Evolutionary conservation across 257 asterid species (phyloP).

Genomic region (Gentiana dahurica): DNA sequence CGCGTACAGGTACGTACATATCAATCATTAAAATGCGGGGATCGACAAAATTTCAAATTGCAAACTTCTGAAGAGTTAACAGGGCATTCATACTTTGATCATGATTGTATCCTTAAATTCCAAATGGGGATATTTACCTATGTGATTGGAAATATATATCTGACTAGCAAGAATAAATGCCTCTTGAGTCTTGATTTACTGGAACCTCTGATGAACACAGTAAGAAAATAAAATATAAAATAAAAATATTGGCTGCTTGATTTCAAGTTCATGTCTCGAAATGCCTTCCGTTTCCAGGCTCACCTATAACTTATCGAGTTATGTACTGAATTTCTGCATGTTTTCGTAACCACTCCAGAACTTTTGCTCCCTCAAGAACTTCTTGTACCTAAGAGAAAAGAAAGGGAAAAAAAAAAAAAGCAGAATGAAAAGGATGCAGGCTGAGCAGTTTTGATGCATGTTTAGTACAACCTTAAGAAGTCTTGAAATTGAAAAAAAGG

Average conservation of each 20-base stretch:
- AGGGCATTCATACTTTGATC: too few relatives aligned
- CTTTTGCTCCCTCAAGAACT: conserved; percentile 92
- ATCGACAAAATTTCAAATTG: too few relatives aligned
- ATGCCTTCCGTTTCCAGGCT: not conserved
- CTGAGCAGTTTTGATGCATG: not conserved
- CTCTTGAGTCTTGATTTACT: too few relatives aligned
- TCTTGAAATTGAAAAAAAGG: not conserved
- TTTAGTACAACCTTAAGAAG: not conserved
- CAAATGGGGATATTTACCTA: too few relatives aligned
- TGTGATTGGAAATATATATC: too few relatives aligned
- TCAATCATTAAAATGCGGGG: too few relatives aligned
- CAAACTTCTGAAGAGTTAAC: too few relatives aligned
- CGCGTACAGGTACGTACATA: too few relatives aligned
- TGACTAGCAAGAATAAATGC: too few relatives aligned
- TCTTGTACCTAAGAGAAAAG: conserved; percentile 66
- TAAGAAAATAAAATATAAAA: too few relatives aligned
- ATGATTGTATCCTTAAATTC: too few relatives aligned
- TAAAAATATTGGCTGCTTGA: not conserved
- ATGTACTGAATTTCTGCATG: conserved; percentile 60
- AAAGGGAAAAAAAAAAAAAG: not conserved
- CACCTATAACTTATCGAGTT: conserved; percentile 23
- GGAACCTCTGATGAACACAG: too few relatives aligned
- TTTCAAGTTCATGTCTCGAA: not conserved
- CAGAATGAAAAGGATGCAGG: not conserved
- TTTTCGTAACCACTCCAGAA: conserved; percentile 86